phyloP scores from a whole-genome alignment of 305 asterid genomes.

The Fraxinus platypoda region DNA sequence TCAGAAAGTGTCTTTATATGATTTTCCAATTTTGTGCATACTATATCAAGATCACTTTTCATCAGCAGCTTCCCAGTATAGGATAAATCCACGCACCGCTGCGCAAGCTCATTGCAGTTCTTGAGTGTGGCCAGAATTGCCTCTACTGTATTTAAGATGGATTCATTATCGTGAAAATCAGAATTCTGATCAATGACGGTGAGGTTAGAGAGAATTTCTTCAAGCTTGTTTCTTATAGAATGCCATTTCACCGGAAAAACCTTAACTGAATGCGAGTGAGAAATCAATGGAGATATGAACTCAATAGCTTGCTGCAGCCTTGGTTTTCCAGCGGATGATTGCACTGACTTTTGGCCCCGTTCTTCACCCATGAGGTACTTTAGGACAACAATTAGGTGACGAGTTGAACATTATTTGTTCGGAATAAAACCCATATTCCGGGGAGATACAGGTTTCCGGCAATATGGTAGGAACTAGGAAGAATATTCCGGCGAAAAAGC shows the following conservation, averaged over 20 bases:
- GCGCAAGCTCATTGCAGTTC: conserved; percentile 48
- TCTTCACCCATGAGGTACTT: conserved; percentile 29
- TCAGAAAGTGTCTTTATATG: conserved; percentile 53
- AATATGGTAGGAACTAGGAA: not conserved
- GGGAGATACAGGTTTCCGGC: conserved; percentile 11
- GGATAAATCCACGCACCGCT: conserved; percentile 51
- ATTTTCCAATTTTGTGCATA: conserved; percentile 46
- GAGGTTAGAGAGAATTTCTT: conserved; percentile 65
- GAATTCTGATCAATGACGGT: conserved; percentile 58
- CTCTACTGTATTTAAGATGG: conserved; percentile 45
- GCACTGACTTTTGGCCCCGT: conserved; percentile 1
- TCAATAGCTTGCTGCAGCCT: conserved; percentile 40
- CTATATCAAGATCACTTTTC: conserved; percentile 82
- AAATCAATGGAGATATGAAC: conserved; percentile 53
- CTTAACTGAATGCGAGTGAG: conserved; percentile 61
- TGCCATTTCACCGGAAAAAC: conserved; percentile 71
- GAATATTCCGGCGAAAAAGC: conserved; percentile 30
- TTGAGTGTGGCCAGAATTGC: conserved; percentile 47
- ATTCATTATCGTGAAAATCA: conserved; percentile 45
- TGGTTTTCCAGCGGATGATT: conserved; percentile 20
- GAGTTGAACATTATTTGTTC: conserved; percentile 12
- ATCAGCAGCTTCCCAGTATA: conserved; percentile 77
- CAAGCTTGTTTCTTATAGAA: conserved; percentile 53
- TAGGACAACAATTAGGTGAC: not conserved
- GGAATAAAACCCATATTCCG: conserved; percentile 23